These are phyloP conservation scores for Saturnispora besseyi DNA, from an alignment of 805 yeast species.

Conservation along the genomic window DNA sequence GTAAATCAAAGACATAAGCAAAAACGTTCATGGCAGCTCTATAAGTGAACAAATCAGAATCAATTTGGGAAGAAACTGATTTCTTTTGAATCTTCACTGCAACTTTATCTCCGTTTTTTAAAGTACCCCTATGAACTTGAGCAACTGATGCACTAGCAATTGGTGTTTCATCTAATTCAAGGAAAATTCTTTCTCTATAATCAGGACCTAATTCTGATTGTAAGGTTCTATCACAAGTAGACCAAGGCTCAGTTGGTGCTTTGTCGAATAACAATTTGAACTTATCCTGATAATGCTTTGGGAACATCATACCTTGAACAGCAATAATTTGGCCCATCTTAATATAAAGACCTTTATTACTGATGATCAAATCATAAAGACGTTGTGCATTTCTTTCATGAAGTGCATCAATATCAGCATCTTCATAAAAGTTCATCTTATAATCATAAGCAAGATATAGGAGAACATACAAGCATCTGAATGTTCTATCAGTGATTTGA, in stretches of 20 bases:
- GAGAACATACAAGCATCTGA: conserved; percentile 40
- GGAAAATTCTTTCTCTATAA: conserved; percentile 33
- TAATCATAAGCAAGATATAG: conserved; percentile 51
- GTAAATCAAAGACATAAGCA: conserved; percentile 54
- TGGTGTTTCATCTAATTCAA: conserved; percentile 43
- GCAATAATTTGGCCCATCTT: conserved; percentile 77
- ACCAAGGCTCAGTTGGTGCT: conserved; percentile 57
- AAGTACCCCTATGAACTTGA: conserved; percentile 51
- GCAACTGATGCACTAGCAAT: conserved; percentile 72
- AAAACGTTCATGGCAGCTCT: conserved; percentile 42
- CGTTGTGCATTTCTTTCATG: conserved; percentile 53
- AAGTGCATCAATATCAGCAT: conserved; percentile 39
- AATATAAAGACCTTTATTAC: conserved; percentile 56
- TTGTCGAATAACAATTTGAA: conserved; percentile 54
- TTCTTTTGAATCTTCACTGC: conserved; percentile 63
- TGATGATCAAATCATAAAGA: conserved; percentile 34
- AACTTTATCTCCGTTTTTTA: conserved; percentile 41
- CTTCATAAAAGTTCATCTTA: conserved; percentile 40
- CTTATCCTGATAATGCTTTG: conserved; percentile 49
- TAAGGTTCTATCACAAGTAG: conserved; percentile 33
- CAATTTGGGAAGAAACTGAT: conserved; percentile 50
- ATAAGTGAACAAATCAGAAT: conserved; percentile 54
- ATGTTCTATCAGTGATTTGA: conserved; percentile 45
- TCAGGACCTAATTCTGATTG: conserved; percentile 33
- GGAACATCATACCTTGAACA: conserved; percentile 61